Percentiles rank a stretch among this genome's conserved stretches.
Conservation (phyloP, 2,329 filamentous ascomycete genomes). For the Trichoderma citrinoviride region DNA sequence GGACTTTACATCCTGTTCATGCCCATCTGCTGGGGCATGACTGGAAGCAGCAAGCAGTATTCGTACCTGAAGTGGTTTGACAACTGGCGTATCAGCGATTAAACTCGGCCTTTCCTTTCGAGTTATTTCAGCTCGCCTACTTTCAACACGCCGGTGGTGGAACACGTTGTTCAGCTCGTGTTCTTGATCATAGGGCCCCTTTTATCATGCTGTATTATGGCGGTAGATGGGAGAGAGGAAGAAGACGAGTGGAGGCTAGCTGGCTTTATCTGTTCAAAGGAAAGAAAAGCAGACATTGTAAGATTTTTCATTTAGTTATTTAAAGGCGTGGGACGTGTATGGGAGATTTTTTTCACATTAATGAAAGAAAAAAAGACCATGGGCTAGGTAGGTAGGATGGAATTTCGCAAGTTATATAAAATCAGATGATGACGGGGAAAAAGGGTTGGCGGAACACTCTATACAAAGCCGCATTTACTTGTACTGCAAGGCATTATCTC, state of each 20-base stretch:
- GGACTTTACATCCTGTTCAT: constrained; percentile 88
- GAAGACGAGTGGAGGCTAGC: constrained; percentile 17
- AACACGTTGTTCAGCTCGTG: background rate
- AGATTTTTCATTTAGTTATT: constrained; percentile 9
- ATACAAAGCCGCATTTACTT: constrained; percentile 28
- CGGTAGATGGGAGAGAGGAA: background rate
- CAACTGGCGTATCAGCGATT: constrained; percentile 78
- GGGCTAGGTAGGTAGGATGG: constrained; percentile 16
- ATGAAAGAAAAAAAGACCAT: constrained; percentile 22
- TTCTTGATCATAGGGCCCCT: background rate
- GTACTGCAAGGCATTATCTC: constrained; percentile 32
- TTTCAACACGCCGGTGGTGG: background rate
- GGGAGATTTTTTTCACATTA: constrained; percentile 26
- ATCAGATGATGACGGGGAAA: constrained; percentile 15
- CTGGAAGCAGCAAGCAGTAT: constrained; percentile 79
- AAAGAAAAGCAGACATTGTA: constrained; percentile 14
- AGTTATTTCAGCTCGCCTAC: background rate
- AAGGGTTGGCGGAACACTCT: constrained; percentile 24
- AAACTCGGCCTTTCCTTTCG: constrained; percentile 22
- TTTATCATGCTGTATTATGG: background rate
- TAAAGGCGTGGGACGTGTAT: constrained; percentile 22
- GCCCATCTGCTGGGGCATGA: constrained; percentile 95
- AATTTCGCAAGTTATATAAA: constrained; percentile 17
- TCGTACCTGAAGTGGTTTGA: constrained; percentile 91
- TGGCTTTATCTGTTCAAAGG: background rate